phyloP scores from a whole-genome alignment of 1,284 basidiomycete genomes.

The Vanrija sp. region DNA sequence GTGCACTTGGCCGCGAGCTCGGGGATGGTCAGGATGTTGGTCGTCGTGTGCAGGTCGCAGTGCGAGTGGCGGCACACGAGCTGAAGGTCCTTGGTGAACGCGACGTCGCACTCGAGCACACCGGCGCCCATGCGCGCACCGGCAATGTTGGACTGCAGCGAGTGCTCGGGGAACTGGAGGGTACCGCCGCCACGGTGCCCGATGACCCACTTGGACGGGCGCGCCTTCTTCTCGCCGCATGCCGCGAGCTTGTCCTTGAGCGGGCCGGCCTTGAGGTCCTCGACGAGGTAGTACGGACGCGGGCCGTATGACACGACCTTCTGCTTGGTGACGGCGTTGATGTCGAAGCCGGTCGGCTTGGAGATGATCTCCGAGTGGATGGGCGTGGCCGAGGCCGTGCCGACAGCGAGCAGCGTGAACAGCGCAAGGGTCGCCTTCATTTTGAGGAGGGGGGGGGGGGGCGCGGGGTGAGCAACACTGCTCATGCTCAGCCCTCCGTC shows the following conservation, averaged over 20 bases:
- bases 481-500: neutral
- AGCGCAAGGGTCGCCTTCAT: neutral
- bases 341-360: neutral
- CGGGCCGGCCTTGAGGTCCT: slow-evolving; percentile 13
- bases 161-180: slow-evolving; percentile 24
- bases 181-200: slow-evolving; percentile 21
- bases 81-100: slow-evolving; percentile 21
- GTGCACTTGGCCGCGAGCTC: slow-evolving; percentile 17
- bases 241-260: slow-evolving; percentile 19
- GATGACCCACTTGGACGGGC: slow-evolving; percentile 6
- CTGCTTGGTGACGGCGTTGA: slow-evolving; percentile 7
- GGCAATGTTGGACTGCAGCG: slow-evolving; percentile 14
- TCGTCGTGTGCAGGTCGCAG: slow-evolving; percentile 24
- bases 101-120: slow-evolving; percentile 22
- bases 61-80: slow-evolving; percentile 22
- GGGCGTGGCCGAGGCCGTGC: neutral
- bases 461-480: neutral
- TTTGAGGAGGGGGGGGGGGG: neutral
- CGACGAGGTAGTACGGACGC: slow-evolving; percentile 21
- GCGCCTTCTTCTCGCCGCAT: slow-evolving; percentile 5
- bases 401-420: neutral
- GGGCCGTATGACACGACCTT: slow-evolving; percentile 13
- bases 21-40: slow-evolving; percentile 17
- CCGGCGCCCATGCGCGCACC: slow-evolving; percentile 23
- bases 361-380: neutral